Evolutionary conservation across 306 rosid species (phyloP), one percentile per base, ranked within the genome.

Genomic region (Chamaecrista fasciculata): DNA sequence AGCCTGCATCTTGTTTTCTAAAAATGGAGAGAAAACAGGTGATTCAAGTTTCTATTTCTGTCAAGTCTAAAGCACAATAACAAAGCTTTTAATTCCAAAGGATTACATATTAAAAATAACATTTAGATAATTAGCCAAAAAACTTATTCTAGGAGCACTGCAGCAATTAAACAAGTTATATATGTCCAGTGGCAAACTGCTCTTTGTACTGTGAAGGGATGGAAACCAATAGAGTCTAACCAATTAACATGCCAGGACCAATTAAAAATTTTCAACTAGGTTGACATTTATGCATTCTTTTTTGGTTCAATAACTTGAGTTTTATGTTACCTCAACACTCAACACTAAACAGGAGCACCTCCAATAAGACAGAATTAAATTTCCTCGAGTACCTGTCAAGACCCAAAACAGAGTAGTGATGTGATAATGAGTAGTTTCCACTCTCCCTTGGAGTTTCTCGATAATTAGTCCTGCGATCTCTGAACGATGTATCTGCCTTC

Each of bases 351-450:
- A 12, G 20, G 8, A 55, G 37, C 62, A 26, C 6, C 9, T 28
- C 39, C 37, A 26, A 1, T 55, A 55, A 55, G 39, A 26, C 34
- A 53, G 1, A 11, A 55, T n/a, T 55, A 26, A 55, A 59, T 51
- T 70, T 77, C 64, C 19, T 11, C n/a, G 12, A 20, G 73, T 82
- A 93, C 98, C 98, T 88, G 79, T 93, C 96, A 56, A 93, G 98
- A 67, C 98, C 98, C 85, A 93, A 75, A 78, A 93, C 81, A 23
- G 94, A 85, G 89, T 93, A 90, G 79, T 93, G 98, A 77, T 93
- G 98, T 0, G 96, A 88, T 67, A 85, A 73, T 16, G 79, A 77
- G 73, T 83, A 81, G 79, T 81, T 78, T 24, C 71, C 57, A 29
- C 75, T 82, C 51, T 82, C 85, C 67, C 82, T 85, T 46, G 96